These are phyloP conservation scores for Thielaviopsis populi DNA, from an alignment of 2,329 filamentous ascomycete species.

Conservation along the genomic window DNA sequence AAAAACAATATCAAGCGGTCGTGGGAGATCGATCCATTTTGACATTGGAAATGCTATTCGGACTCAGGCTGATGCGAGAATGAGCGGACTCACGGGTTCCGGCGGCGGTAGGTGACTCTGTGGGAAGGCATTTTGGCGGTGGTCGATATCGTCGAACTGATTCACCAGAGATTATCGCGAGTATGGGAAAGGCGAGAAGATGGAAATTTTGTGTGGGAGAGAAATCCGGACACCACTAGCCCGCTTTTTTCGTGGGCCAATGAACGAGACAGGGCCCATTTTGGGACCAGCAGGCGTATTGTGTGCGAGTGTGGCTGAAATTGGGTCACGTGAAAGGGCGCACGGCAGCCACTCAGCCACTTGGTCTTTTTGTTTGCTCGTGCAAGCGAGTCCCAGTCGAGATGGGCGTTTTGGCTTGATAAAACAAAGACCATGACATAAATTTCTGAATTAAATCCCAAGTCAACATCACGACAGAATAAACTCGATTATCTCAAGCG, in stretches of 20 bases:
- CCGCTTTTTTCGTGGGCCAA: slow-evolving; percentile 18
- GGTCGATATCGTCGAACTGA: slow-evolving; percentile 24
- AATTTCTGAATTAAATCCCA: not conserved
- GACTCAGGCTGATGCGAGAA: not conserved
- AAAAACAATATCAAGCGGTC: not conserved
- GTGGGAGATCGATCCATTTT: slow-evolving; percentile 17
- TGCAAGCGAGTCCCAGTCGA: too few species aligned
- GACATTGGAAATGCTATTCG: not conserved
- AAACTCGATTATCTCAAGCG: not conserved
- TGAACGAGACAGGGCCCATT: slow-evolving; percentile 16
- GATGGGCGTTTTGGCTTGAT: not conserved
- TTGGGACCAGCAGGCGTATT: slow-evolving; percentile 12
- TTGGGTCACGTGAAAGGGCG: slow-evolving; percentile 15
- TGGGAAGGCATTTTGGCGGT: slow-evolving; percentile 43
- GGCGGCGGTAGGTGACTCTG: slow-evolving; percentile 56
- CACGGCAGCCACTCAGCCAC: slow-evolving; percentile 15
- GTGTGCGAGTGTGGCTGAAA: slow-evolving; percentile 14
- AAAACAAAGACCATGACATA: not conserved
- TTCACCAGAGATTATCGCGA: slow-evolving; percentile 20
- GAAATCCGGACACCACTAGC: slow-evolving; percentile 18
- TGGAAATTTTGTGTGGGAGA: slow-evolving; percentile 31
- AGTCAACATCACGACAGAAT: not conserved
- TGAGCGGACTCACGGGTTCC: slow-evolving; percentile 53
- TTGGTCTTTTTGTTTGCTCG: not conserved
- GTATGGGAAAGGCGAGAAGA: slow-evolving; percentile 20